A percentile compares a stretch with the other conserved stretches of the same genome.
Evolutionary conservation across 108 stramenopile species (phyloP).

Genomic region (Aureococcus anophagefferens): DNA sequence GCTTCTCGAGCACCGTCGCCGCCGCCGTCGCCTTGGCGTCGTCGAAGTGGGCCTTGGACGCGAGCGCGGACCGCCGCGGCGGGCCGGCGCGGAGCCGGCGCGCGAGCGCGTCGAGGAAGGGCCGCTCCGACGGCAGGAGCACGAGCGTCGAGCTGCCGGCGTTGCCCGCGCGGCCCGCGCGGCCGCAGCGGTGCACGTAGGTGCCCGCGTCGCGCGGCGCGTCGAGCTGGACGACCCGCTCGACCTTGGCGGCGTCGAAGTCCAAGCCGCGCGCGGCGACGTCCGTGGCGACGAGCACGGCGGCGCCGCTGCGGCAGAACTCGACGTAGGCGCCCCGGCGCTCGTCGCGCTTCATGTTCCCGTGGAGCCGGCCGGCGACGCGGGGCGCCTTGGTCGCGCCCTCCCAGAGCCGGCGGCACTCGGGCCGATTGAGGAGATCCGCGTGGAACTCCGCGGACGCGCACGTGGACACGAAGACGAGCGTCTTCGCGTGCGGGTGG

Average conservation of each 20-base stretch:
- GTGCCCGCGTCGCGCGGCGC: constrained; percentile 77
- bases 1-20: background rate
- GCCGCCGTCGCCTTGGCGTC: background rate
- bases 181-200: constrained; percentile 78
- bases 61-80: background rate
- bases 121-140: constrained; percentile 72
- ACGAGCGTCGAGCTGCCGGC: constrained; percentile 74
- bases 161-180: constrained; percentile 73
- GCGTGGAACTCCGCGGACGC: constrained; percentile 87
- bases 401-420: background rate
- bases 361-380: constrained; percentile 27
- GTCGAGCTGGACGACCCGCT: constrained; percentile 88
- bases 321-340: background rate
- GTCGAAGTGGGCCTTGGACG: background rate
- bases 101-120: constrained; percentile 60
- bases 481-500: constrained; percentile 59
- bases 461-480: constrained; percentile 88
- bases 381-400: constrained; percentile 40
- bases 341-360: constrained; percentile 2
- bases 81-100: background rate
- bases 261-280: constrained; percentile 88
- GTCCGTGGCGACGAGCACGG: constrained; percentile 73
- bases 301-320: constrained; percentile 34
- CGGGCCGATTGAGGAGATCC: constrained; percentile 36
- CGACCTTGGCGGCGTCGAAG: constrained; percentile 44